These are phyloP conservation scores for Stemphylium lycopersici DNA, from an alignment of 2,329 filamentous ascomycete genomes.

Conservation along the genomic window DNA sequence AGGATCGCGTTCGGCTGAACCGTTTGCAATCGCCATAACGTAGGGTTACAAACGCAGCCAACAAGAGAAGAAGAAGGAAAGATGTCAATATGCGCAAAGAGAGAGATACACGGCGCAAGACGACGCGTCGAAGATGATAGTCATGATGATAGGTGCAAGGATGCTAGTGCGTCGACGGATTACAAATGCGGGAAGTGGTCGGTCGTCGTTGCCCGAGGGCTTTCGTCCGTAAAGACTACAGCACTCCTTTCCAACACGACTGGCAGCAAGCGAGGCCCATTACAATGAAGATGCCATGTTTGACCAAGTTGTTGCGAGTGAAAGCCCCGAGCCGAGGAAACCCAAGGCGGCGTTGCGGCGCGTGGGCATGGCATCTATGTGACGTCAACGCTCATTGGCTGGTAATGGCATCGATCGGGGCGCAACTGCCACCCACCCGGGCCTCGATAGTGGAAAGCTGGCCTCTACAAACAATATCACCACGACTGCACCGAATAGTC, in stretches of 20 bases:
- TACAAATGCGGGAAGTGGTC: constrained; percentile 29
- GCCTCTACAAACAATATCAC: constrained; percentile 39
- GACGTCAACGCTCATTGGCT: constrained; percentile 44
- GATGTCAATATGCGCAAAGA: not conserved
- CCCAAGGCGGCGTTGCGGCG: constrained; percentile 3
- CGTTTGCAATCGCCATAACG: constrained; percentile 21
- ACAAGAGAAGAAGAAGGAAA: not conserved
- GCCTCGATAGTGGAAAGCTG: constrained; percentile 40
- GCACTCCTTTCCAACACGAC: not conserved
- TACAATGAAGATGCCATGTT: not conserved
- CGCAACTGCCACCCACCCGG: constrained; percentile 22
- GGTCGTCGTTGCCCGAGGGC: constrained; percentile 10
- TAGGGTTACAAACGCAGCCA: not conserved
- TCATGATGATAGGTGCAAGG: constrained; percentile 22
- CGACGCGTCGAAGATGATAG: constrained; percentile 2
- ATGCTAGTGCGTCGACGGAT: constrained; percentile 14
- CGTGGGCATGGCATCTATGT: constrained; percentile 16
- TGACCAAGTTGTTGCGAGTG: not conserved
- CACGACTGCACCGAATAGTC: constrained; percentile 18
- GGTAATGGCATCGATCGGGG: constrained; percentile 19
- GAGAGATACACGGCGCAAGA: not conserved
- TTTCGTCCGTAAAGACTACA: constrained; percentile 18
- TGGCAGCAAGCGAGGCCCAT: no score
- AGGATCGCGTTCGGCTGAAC: constrained; percentile 33
- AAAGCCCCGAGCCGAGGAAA: not conserved